phyloP scores from a whole-genome alignment of 176 grass and related monocot species.

The Oryza glaberrima region DNA sequence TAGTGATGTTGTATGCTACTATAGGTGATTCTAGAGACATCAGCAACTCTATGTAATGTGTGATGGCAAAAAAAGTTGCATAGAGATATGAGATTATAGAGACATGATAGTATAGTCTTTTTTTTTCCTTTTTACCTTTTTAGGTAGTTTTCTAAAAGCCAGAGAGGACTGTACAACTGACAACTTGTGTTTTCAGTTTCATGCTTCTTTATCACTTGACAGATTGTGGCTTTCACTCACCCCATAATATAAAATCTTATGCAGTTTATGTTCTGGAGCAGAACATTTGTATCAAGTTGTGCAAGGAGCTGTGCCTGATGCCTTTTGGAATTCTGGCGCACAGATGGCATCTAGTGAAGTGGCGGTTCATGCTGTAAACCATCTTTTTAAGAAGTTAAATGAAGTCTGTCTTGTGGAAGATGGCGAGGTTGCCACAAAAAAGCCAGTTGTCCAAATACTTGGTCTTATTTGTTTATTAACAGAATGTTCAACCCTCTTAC shows the following conservation, averaged over 20 bases:
- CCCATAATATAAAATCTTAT: slow-evolving; percentile 34
- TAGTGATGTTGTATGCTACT: background rate
- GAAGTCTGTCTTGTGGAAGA: slow-evolving; percentile 85
- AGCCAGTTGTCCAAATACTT: slow-evolving; percentile 22
- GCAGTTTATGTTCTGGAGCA: slow-evolving; percentile 74
- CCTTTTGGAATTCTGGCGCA: slow-evolving; percentile 51
- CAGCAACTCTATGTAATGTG: background rate
- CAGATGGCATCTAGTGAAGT: slow-evolving; percentile 59
- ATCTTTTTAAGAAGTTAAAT: slow-evolving; percentile 85
- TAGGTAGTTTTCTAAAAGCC: background rate
- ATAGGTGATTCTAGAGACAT: background rate
- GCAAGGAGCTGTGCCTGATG: slow-evolving; percentile 63
- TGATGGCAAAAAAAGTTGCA: background rate
- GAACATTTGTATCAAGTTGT: slow-evolving; percentile 78
- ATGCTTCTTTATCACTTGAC: background rate
- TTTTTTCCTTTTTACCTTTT: background rate
- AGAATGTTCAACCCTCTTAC: slow-evolving; percentile 7
- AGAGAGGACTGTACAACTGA: slow-evolving; percentile 9
- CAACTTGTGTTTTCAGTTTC: slow-evolving; percentile 12
- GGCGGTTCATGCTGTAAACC: slow-evolving; percentile 71
- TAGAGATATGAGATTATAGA: background rate
- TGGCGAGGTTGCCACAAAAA: slow-evolving; percentile 72
- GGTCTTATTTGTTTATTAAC: slow-evolving; percentile 12
- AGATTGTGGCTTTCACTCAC: slow-evolving; percentile 4
- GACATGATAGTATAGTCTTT: background rate